Base-by-base conservation (phyloP, 371 early-diverging fungal genomes). In the Zychaea mexicana region DNA sequence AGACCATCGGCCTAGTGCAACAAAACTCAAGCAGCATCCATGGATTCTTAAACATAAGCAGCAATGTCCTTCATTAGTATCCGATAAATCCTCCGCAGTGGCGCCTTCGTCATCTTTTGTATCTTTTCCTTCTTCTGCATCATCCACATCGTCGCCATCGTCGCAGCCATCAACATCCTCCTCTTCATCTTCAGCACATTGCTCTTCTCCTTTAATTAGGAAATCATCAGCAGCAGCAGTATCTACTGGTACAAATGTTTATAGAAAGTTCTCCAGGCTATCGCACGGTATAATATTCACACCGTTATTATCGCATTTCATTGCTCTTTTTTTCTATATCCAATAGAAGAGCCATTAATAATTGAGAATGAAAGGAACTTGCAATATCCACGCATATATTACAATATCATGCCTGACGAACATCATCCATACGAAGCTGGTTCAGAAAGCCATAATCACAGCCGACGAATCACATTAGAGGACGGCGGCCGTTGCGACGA, bases 1-100 rank as follows among this genome's bases (percentile, higher is more conserved):
- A 0, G 64, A 64, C 0, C 60, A 83, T 12, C 78, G 96, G n/a
- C 86, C 91, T 0, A 88, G 88, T 2, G 95, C 96, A 0, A 57
- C 70, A 1, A 76, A 86, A 57, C 71, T 95, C 46, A 81, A 88
- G 64, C 66, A 71, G 15, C 95, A 94, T 70, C 68, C 65, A 12
- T 95, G 95, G 95, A 85, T 93, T 32, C 68, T 66, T 10, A 77
- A 84, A 39, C 78, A 83, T 31, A 68, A 67, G 10, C 57, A 56
- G 21, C 33, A 46, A 42, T 58, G 38, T n/a, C 38, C 59, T 45
- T 27, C 59, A 38, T 19, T 38, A 9, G 15, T 27, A 22, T 56
- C 56, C 9, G 24, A 49, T 1, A 19, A 49, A 24, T 49, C 49
- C 12, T 49, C 49, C 5, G 19, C 49, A 0, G 22, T n/a, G 4